These are phyloP conservation scores for Rhinocladiella similis DNA, from an alignment of 2,329 filamentous ascomycete genomes.

Conservation along the genomic window DNA sequence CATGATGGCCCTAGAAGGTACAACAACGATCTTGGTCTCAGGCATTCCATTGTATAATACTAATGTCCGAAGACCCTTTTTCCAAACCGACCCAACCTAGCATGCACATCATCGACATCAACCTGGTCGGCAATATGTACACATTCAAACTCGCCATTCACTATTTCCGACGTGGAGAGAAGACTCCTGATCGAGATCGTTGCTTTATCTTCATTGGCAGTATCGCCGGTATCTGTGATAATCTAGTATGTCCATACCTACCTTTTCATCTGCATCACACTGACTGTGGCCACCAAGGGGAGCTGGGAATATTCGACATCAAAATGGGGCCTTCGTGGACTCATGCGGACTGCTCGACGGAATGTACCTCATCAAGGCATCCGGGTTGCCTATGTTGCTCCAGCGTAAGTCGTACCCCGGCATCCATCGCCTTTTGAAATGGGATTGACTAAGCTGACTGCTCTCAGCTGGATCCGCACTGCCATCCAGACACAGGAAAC, in stretches of 20 bases:
- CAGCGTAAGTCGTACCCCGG: conserved; percentile 2
- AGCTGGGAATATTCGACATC: conserved; percentile 14
- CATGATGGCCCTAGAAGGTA: conserved; percentile 14
- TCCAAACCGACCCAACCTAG: conserved; percentile 35
- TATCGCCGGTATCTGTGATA: conserved; percentile 10
- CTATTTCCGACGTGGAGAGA: conserved; percentile 39
- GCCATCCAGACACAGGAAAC: conserved; percentile 29
- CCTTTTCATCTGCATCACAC: not conserved
- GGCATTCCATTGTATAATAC: not conserved
- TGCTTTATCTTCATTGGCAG: conserved; percentile 19
- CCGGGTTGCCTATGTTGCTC: conserved; percentile 13
- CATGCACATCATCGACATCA: conserved; percentile 26
- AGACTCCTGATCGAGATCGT: conserved; percentile 7
- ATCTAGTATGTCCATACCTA: conserved; percentile 1
- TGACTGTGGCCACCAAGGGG: conserved; percentile 1
- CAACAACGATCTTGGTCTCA: not conserved
- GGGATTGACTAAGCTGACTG: not conserved
- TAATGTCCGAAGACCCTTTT: conserved; percentile 35
- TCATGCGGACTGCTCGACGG: conserved; percentile 12
- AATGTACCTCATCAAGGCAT: conserved; percentile 10
- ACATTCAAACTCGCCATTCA: conserved; percentile 50
- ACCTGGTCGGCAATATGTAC: conserved; percentile 37
- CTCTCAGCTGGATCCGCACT: conserved; percentile 6
- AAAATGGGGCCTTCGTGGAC: conserved; percentile 11
- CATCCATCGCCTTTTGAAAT: not conserved